Evolutionary conservation across 352 stramenopile genomes (phyloP), one percentile per base, ranked within the genome.

Genomic region (Phytophthora ramorum): DNA sequence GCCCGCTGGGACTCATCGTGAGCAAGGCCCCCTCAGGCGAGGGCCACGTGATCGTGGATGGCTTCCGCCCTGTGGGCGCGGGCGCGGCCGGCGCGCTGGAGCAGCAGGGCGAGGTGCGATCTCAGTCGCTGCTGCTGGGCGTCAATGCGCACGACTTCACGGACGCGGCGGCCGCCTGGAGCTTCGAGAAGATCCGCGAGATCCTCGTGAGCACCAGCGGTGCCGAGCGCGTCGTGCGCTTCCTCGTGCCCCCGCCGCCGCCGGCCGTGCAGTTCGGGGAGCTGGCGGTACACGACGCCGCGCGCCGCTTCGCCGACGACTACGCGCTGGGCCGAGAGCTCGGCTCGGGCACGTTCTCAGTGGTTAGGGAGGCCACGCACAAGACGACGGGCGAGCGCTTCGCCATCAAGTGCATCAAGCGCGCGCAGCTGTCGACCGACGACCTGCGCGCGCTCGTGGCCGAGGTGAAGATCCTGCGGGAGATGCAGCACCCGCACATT

Each of bases 341-440:
- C 14, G 85, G 87, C 12, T 59, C 75, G 2, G 87, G 87, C 16
- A 88, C 79, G 0, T 93, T 91, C 51, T 90, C 87, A 1, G 75
- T 92, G n/a, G 87, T 95, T 20, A 67, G 75, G 30, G 76, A 88
- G 49, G 85, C 83, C 0, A 90, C 73, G 16, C 73, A 88, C 46
- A 74, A 78, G 19, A 34, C 53, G 1, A 86, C 83, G 7, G 77
- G 79, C 22, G 58, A 81, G 17, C 45, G 56, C 7, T 91, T 83
- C 53, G 87, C 85, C 14, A 83, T 95, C 66, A 95, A 98, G 74
- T 95, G 87, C 66, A 94, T 98, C 38, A 96, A 97, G 67, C 85
- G 90, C 56, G 75, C 76, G 32, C 82, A 91, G 50, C 67, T 92
- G 20, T 78, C 81, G 6, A 52, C 70, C 0, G 81, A 92, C 17